These are phyloP conservation scores for Mycothermus thermophilus DNA, from an alignment of 495 filamentous ascomycete genomes.

Conservation along the genomic window DNA sequence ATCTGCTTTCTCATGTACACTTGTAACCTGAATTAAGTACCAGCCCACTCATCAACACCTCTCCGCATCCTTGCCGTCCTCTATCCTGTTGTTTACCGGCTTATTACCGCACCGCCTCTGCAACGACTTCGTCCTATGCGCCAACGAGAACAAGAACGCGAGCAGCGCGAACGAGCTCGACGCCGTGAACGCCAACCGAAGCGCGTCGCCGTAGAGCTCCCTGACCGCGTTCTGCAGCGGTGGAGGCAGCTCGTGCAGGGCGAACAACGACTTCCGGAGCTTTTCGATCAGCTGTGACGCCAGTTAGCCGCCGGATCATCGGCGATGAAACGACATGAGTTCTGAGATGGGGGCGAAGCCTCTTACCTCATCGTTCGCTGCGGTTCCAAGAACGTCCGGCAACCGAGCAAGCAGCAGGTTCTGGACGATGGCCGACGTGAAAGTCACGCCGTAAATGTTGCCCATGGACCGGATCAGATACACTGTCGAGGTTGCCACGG, in stretches of 20 bases:
- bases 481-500: conserved; percentile 50
- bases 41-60: not conserved
- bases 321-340: not conserved
- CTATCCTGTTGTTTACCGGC: not conserved
- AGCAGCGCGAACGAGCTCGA: conserved; percentile 31
- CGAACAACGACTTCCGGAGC: conserved; percentile 41
- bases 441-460: conserved; percentile 49
- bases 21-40: no score
- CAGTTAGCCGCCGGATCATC: no score
- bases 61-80: not conserved
- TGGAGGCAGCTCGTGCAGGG: conserved; percentile 32
- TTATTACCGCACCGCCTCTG: conserved; percentile 5
- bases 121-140: conserved; percentile 14
- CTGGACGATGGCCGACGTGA: conserved; percentile 48
- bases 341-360: not conserved
- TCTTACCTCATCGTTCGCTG: conserved; percentile 16
- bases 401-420: conserved; percentile 44
- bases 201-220: conserved; percentile 36
- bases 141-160: conserved; percentile 19
- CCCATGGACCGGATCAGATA: conserved; percentile 52
- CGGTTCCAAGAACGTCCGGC: conserved; percentile 34
- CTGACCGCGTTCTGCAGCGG: conserved; percentile 36
- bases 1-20: no score
- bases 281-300: conserved; percentile 35
- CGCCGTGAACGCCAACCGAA: conserved; percentile 34